phyloP scores from a whole-genome alignment of 2,329 filamentous ascomycete genomes.

The Blastomyces percursus region DNA sequence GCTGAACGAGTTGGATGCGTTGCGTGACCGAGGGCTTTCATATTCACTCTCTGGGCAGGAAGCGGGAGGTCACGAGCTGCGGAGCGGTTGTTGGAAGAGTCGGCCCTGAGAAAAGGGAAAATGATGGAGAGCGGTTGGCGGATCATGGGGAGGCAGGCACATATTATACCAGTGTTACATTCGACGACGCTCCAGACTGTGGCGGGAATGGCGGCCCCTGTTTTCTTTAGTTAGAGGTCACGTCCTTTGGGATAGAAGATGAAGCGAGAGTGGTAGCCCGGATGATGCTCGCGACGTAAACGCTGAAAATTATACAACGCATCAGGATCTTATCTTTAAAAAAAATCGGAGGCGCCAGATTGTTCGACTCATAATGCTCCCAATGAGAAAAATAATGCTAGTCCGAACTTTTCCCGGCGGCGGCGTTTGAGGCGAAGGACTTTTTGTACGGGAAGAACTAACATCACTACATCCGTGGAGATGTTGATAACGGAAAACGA shows the following conservation, averaged over 20 bases:
- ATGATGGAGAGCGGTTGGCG: conserved; percentile 20
- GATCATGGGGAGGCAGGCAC: conserved; percentile 31
- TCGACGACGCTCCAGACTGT: conserved; percentile 32
- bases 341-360: neutral
- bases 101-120: conserved; percentile 14
- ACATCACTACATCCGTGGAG: conserved; percentile 18
- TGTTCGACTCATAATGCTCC: conserved; percentile 17
- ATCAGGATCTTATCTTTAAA: neutral
- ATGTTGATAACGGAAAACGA: conserved; percentile 20
- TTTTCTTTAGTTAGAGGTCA: conserved; percentile 9
- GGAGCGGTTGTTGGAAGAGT: neutral
- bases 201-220: conserved; percentile 22
- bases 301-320: conserved; percentile 1
- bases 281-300: conserved; percentile 18
- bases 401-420: conserved; percentile 14
- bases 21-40: neutral
- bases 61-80: neutral
- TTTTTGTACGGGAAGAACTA: conserved; percentile 18
- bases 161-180: conserved; percentile 27
- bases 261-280: conserved; percentile 23
- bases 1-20: neutral
- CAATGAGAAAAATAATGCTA: conserved; percentile 16
- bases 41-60: neutral
- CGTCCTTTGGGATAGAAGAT: conserved; percentile 10
- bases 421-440: conserved; percentile 16